Evolutionary conservation across 371 early-diverging fungal genomes (phyloP), one percentile per base, ranked within the genome.

Genomic region (Saksenaea oblongispora): DNA sequence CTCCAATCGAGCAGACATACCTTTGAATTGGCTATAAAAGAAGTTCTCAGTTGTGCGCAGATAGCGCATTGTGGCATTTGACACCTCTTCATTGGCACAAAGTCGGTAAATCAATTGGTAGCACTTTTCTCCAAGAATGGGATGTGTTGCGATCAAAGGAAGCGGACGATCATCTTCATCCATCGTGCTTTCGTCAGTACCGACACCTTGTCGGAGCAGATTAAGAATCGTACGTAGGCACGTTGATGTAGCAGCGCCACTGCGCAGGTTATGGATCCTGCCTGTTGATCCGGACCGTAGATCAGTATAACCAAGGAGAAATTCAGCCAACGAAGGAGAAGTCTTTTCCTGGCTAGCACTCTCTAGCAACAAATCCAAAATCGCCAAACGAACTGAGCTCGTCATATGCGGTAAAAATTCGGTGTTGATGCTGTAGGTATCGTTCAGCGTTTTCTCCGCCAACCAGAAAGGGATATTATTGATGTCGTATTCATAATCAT

Each of bases 111-210:
- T 67, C 18, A 97, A 76, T 60, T 92, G 86, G 59, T 89, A 95
- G 72, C 96, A 96, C 63, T 88, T 88, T 67, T 94, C 95, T 1
- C 91, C 91, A 24, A 96, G 77, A 18, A 85, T 83, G 15, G 98
- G 94, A 58, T 94, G 93, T 0, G 81, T 84, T 36, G 77, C 73
- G 42, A 73, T 87, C 14, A 95, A 75, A 4, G 87, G 87, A 31
- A 64, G 54, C 0, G 66, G 34, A 11, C 60, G 61, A 1, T 58
- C 54, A 18, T 63, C 54, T 11, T 76, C 70, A 17, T 66, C 66
- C 54, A 57, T 61, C 57, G 31, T 67, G 18, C 62, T 54, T 15
- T 59, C 67, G 17, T 68, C 75, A 14, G 37, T 67, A 1, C 69
- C 68, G 41, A 79, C 72, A 27, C 85, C 87, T 63, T 76, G 70